Evolutionary conservation across 2,329 filamentous ascomycete genomes (phyloP).

Genomic region (Fusarium sp.): DNA sequence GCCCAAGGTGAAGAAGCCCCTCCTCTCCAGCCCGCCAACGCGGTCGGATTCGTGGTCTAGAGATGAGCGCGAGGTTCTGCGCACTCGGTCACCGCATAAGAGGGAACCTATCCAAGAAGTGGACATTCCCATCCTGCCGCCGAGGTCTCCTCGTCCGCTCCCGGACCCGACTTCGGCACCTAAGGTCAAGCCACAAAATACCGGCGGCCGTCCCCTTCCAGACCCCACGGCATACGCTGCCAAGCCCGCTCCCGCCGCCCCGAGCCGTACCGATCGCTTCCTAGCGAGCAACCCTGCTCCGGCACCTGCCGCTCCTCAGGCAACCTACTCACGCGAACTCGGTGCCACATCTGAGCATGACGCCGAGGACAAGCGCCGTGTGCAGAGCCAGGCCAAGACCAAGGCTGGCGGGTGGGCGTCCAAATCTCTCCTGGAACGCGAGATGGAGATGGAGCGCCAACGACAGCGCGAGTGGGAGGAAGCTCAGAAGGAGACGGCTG

Average conservation of each 20-base stretch:
- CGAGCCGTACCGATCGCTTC: conserved; percentile 67
- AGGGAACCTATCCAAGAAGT: conserved; percentile 45
- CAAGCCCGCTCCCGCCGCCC: conserved; percentile 32
- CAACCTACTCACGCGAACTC: conserved; percentile 66
- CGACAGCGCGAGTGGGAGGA: conserved; percentile 85
- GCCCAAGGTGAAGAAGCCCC: conserved; percentile 39
- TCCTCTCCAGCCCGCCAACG: conserved; percentile 47
- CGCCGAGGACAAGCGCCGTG: conserved; percentile 69
- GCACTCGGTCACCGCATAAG: conserved; percentile 61
- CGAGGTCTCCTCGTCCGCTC: conserved; percentile 60
- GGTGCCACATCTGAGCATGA: conserved; percentile 70
- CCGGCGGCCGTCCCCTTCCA: conserved; percentile 34
- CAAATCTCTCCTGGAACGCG: conserved; percentile 79
- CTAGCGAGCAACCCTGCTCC: conserved; percentile 66
- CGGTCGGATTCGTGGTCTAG: conserved; percentile 72
- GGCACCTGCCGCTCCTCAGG: conserved; percentile 49
- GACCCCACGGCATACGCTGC: conserved; percentile 31
- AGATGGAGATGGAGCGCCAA: conserved; percentile 84
- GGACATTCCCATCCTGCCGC: conserved; percentile 35
- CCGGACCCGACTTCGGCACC: conserved; percentile 56
- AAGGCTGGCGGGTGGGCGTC: conserved; percentile 72
- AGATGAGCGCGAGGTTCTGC: conserved; percentile 73
- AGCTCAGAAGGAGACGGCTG: conserved; percentile 72
- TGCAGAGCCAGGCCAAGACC: conserved; percentile 67
- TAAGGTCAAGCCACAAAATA: conserved; percentile 16